A percentile compares a stretch with the other conserved stretches of the same genome.
Evolutionary conservation across 345 rosid genomes (phyloP).

Genomic region (Arabis hirsuta): DNA sequence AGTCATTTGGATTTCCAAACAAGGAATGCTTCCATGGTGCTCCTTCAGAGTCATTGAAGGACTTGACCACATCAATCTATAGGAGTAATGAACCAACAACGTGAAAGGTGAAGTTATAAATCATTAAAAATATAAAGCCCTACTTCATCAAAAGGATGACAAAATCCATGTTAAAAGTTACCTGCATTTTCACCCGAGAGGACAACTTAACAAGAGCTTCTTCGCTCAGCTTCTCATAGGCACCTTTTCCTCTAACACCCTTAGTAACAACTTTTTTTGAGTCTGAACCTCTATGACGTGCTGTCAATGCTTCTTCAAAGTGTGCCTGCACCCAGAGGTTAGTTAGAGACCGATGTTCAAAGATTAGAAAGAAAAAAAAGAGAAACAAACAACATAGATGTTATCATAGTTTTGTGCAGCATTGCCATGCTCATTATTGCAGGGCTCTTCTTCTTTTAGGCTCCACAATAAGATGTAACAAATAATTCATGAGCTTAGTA

Average conservation of each 20-base stretch:
- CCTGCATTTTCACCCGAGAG: conserved; percentile 87
- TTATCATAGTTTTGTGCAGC: conserved; percentile 16
- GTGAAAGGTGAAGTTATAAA: conserved; percentile 23
- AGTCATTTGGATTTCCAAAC: conserved; percentile 95
- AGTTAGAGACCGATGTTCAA: conserved; percentile 22
- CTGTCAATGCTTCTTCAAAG: conserved; percentile 92
- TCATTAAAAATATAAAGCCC: not conserved
- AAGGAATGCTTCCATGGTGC: conserved; percentile 92
- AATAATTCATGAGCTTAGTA: conserved; percentile 4
- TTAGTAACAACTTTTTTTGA: conserved; percentile 66
- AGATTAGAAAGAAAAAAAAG: not conserved
- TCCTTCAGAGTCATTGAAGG: conserved; percentile 78
- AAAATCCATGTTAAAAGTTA: conserved; percentile 34
- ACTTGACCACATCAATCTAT: conserved; percentile 87
- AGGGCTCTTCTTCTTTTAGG: conserved; percentile 11
- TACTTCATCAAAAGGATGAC: conserved; percentile 22
- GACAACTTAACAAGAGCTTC: conserved; percentile 89
- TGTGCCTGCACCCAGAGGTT: conserved; percentile 64
- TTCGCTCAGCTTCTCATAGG: conserved; percentile 79
- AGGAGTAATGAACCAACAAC: conserved; percentile 21
- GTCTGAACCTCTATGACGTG: conserved; percentile 76
- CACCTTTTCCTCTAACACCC: conserved; percentile 78
- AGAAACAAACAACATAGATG: not conserved
- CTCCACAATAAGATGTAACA: conserved; percentile 12
- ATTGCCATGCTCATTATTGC: conserved; percentile 11